Base-by-base conservation (phyloP, 441 rosid species). In the Aleurites moluccanus region DNA sequence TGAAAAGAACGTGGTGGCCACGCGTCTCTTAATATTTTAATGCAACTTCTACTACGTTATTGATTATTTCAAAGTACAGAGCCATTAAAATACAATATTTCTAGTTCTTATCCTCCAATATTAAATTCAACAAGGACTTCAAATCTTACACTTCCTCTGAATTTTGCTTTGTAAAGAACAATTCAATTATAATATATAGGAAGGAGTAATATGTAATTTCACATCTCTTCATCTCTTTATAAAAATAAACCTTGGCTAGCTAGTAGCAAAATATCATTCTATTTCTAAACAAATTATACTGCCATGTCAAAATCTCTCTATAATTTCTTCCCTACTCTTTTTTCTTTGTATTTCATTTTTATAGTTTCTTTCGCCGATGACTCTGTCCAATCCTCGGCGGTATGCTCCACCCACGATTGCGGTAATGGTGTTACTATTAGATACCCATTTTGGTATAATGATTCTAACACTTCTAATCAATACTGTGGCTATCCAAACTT, bases 401-500 rank as follows among this genome's bases (percentile, higher is more conserved):
- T 0, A 35, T 73, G 69, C n/a, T 23, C 70, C 0, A 2, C 60
- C 1, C 15, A 50, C 33, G 18, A 73, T 14, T 73, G 72, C 47
- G 72, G 71, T 0, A 45, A 57, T 15, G 53, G 62, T n/a, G 30
- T 67, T 6, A 1, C 16, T 10, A 74, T 74, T 11, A 44, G 21
- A 27, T 67, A 74, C 44, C 77, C 77, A 1, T 74, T 74, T 45
- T 57, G 77, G 77, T 35, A 25, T 10, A 20, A 1, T 3, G 3
- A 9, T 10, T 28, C 14, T 3, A 10, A 10, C 9, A 57, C 13
- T 25, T 0, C 30, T 0, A 11, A 25, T 27, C 66, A 20, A 56
- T 42, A 18, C 4, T 75, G 78, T 64, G 78, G 78, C 2, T 59
- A 67, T 40, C 73, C 67, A 15, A 33, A 45, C 8, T 67, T 75